Conservation (phyloP, 208 protist species). For the Endotrypanum monterogeii region DNA sequence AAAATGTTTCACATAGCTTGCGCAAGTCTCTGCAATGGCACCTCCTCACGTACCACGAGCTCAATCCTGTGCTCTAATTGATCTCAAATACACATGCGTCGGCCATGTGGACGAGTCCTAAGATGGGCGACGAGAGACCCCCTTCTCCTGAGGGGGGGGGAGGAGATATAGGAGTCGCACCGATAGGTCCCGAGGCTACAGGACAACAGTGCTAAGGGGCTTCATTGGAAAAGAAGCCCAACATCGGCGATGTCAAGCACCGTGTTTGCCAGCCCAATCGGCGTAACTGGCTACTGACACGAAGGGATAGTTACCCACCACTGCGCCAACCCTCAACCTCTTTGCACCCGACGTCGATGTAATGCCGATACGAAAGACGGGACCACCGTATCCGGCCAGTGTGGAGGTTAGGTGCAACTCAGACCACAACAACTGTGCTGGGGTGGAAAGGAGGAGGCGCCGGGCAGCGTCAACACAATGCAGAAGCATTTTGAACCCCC, state of each 20-base stretch:
- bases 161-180: background rate
- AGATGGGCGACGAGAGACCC: background rate
- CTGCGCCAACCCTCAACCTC: background rate
- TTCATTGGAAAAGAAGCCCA: background rate
- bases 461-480: no score
- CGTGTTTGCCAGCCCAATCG: background rate
- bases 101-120: background rate
- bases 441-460: background rate
- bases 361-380: conserved; percentile 52
- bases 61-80: conserved; percentile 49
- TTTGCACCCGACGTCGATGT: conserved; percentile 30
- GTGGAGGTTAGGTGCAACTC: conserved; percentile 9
- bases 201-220: background rate
- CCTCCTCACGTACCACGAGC: conserved; percentile 59
- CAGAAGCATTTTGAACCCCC: no score
- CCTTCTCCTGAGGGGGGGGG: background rate
- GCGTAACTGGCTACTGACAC: background rate
- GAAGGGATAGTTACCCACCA: background rate
- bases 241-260: background rate
- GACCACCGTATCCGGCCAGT: conserved; percentile 43
- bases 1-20: no score
- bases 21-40: conserved; percentile 64
- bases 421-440: background rate
- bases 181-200: background rate
- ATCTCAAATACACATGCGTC: conserved; percentile 37